Conservation (phyloP, 208 protist species). For the Trypanosoma scelopori region DNA sequence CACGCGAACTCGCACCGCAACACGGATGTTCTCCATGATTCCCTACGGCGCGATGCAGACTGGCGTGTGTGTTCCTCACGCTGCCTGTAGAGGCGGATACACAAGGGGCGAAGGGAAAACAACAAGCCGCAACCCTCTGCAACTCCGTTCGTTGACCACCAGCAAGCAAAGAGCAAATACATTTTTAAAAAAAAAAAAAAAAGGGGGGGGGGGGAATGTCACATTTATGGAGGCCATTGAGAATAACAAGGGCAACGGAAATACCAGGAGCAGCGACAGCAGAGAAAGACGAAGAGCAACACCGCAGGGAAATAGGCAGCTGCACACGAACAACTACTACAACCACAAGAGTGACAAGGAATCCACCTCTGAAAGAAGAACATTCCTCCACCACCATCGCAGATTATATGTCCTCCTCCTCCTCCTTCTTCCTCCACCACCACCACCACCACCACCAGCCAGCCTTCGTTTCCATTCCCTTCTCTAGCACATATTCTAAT, state of each 20-base stretch:
- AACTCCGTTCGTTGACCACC: neutral
- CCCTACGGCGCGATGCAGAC: neutral
- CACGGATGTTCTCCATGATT: slow-evolving; percentile 64
- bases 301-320: neutral
- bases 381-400: too few relatives aligned
- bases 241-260: too few relatives aligned
- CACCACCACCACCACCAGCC: too few relatives aligned
- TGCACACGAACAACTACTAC: neutral
- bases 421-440: neutral
- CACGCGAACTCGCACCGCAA: slow-evolving; percentile 87
- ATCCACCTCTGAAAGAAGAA: too few relatives aligned
- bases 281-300: too few relatives aligned
- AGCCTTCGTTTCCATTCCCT: neutral
- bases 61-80: too few relatives aligned
- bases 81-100: too few relatives aligned
- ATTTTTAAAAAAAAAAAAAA: neutral
- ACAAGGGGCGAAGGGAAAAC: too few relatives aligned
- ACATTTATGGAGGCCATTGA: neutral
- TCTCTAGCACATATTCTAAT: neutral
- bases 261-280: too few relatives aligned
- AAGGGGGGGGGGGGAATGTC: neutral
- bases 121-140: too few relatives aligned
- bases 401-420: neutral
- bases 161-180: neutral
- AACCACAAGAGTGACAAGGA: neutral